phyloP scores from a whole-genome alignment of 140 eudicot genomes.

The Anethum foeniculum region DNA sequence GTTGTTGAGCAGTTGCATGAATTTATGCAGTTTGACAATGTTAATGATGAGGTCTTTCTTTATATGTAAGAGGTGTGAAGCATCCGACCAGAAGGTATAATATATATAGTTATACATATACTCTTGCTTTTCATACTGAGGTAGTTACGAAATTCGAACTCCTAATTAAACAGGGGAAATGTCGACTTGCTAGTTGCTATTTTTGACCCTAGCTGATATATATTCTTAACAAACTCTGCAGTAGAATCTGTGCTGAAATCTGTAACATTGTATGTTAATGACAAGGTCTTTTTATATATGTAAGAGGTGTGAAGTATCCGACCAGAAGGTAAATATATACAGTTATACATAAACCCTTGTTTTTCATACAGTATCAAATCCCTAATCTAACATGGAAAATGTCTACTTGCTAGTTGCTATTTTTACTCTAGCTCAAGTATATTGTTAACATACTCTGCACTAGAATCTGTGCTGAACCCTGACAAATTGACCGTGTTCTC shows the following conservation, averaged over 20 bases:
- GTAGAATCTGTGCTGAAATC: background rate
- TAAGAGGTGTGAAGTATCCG: background rate
- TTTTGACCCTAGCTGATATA: background rate
- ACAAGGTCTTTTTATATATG: background rate
- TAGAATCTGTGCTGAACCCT: background rate
- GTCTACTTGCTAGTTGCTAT: background rate
- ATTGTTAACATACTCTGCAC: background rate
- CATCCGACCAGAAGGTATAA: background rate
- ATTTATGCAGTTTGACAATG: slow-evolving; percentile 30
- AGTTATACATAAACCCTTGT: background rate
- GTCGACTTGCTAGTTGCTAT: background rate
- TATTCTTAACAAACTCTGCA: background rate
- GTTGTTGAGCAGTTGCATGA: slow-evolving; percentile 40
- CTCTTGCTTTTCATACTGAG: background rate
- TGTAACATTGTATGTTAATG: background rate
- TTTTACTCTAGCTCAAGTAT: background rate
- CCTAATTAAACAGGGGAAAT: background rate
- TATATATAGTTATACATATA: background rate
- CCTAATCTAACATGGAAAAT: background rate
- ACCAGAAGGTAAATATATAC: background rate
- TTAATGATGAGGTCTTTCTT: background rate
- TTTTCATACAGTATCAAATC: background rate
- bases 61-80: background rate
- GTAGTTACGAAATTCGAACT: background rate
- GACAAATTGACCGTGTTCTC: background rate